These are phyloP conservation scores for Trichophyton mentagrophytes DNA, from an alignment of 2,329 filamentous ascomycete genomes.

Conservation along the genomic window DNA sequence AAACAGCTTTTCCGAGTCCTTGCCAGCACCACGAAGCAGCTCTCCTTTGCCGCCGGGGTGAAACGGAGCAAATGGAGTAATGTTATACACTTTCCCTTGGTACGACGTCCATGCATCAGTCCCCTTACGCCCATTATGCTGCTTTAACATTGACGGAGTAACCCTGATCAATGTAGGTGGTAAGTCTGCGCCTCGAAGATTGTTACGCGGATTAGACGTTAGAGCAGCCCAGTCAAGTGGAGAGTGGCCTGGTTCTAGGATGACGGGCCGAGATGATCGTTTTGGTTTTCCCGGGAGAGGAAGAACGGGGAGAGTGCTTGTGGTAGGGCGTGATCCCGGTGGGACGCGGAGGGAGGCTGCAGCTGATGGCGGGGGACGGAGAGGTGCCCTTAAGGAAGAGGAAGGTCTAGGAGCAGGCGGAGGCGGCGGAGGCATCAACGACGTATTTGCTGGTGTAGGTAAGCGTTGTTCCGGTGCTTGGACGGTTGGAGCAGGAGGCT, in stretches of 20 bases:
- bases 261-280: slow-evolving; percentile 48
- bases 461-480: background rate
- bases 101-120: slow-evolving; percentile 84
- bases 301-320: slow-evolving; percentile 31
- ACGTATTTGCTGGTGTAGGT: background rate
- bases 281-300: slow-evolving; percentile 31
- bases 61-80: slow-evolving; percentile 76
- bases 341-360: slow-evolving; percentile 33
- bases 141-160: slow-evolving; percentile 65
- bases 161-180: slow-evolving; percentile 54
- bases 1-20: slow-evolving; percentile 50
- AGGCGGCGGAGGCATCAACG: slow-evolving; percentile 14
- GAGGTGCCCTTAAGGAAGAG: slow-evolving; percentile 16
- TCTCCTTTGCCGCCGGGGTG: slow-evolving; percentile 67
- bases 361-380: slow-evolving; percentile 33
- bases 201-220: slow-evolving; percentile 46
- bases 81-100: slow-evolving; percentile 85
- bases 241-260: slow-evolving; percentile 79
- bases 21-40: slow-evolving; percentile 49
- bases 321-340: slow-evolving; percentile 26
- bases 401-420: slow-evolving; percentile 12
- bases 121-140: slow-evolving; percentile 69
- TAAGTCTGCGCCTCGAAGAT: slow-evolving; percentile 48
- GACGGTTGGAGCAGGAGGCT: background rate
- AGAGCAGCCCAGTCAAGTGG: slow-evolving; percentile 92